phyloP scores from a whole-genome alignment of 2,329 filamentous ascomycete species.

The Daldinia sp. region DNA sequence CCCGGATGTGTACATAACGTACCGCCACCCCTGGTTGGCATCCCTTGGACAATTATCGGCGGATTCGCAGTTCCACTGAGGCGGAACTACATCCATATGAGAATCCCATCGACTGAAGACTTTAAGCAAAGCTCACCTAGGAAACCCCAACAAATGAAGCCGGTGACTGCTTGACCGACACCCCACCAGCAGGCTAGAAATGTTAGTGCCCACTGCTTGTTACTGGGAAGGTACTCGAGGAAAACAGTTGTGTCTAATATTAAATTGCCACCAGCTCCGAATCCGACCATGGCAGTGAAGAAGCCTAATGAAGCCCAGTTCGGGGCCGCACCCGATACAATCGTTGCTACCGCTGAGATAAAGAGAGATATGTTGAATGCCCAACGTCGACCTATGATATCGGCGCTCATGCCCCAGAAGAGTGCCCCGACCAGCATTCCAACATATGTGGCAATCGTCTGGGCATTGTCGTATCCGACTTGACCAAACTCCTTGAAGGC shows the following conservation, averaged over 20 bases:
- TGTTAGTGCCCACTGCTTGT: constrained; percentile 73
- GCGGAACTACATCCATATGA: constrained; percentile 48
- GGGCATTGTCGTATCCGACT: constrained; percentile 65
- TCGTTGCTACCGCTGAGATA: constrained; percentile 70
- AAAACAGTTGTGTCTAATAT: constrained; percentile 70
- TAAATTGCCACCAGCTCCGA: constrained; percentile 73
- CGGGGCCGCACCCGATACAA: constrained; percentile 74
- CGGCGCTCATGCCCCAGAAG: constrained; percentile 76
- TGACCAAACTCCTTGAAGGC: constrained; percentile 70
- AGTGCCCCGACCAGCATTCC: constrained; percentile 65
- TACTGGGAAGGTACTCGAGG: constrained; percentile 60
- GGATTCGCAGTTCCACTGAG: constrained; percentile 58
- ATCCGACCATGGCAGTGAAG: constrained; percentile 72
- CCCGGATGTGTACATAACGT: constrained; percentile 62
- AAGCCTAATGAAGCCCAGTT: constrained; percentile 74
- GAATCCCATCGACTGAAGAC: constrained; percentile 1
- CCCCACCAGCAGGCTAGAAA: constrained; percentile 70
- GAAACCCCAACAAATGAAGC: constrained; percentile 64
- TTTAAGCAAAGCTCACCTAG: constrained; percentile 50
- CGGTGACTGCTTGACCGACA: constrained; percentile 60
- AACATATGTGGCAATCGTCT: constrained; percentile 71
- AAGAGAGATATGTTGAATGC: constrained; percentile 77
- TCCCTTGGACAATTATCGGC: constrained; percentile 56
- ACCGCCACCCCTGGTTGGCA: constrained; percentile 65
- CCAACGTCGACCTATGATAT: constrained; percentile 75